Conservation (phyloP, 2,329 filamentous ascomycete genomes). For the Paecilomyces dactylethromorphus region DNA sequence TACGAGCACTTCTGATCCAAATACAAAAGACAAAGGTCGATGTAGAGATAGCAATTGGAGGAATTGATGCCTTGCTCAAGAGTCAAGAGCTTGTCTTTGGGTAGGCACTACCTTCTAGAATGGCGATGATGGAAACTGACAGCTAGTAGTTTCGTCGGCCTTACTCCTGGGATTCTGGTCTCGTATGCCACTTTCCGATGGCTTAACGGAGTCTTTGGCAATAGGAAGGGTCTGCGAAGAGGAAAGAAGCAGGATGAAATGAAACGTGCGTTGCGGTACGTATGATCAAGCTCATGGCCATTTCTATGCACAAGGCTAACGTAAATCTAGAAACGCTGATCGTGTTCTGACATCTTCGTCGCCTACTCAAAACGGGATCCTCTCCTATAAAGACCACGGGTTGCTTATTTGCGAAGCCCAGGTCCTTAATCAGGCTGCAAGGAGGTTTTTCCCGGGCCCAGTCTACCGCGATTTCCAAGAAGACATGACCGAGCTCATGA, state of each 20-base stretch:
- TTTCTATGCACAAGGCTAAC: background rate
- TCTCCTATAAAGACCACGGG: constrained; percentile 90
- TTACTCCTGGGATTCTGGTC: constrained; percentile 89
- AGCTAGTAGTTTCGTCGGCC: constrained; percentile 66
- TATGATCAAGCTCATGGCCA: background rate
- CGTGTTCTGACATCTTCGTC: constrained; percentile 65
- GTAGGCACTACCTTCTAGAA: constrained; percentile 19
- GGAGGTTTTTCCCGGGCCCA: constrained; percentile 62
- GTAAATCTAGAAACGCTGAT: constrained; percentile 62
- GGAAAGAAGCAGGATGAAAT: constrained; percentile 63
- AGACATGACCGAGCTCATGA: constrained; percentile 78
- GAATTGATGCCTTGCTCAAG: constrained; percentile 89
- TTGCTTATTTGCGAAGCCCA: constrained; percentile 86
- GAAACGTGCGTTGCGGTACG: constrained; percentile 64
- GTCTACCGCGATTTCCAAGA: constrained; percentile 80
- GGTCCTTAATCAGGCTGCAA: constrained; percentile 64
- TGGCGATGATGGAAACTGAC: constrained; percentile 7
- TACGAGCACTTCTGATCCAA: constrained; percentile 87
- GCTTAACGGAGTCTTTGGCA: constrained; percentile 62
- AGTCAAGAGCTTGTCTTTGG: constrained; percentile 95
- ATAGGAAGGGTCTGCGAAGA: constrained; percentile 60
- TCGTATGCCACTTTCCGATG: constrained; percentile 69
- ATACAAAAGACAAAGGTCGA: constrained; percentile 99
- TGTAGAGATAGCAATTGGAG: constrained; percentile 89
- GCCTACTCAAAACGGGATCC: constrained; percentile 64